Base-by-base conservation (phyloP, 2,329 filamentous ascomycete genomes). In the Beauveria sp. region DNA sequence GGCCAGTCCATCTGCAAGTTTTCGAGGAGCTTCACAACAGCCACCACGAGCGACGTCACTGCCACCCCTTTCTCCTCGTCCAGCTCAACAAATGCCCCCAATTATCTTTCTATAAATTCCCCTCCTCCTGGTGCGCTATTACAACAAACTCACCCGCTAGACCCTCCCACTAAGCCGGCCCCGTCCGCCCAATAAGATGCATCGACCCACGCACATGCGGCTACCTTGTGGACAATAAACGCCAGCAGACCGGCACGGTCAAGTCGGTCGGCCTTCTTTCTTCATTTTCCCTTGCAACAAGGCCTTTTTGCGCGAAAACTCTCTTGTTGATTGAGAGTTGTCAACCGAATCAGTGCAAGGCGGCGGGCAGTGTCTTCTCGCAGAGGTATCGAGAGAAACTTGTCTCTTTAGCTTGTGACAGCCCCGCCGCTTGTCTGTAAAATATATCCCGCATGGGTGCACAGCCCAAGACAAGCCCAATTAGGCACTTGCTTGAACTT, bases 201-300 rank as follows among this genome's bases (percentile, higher is more conserved):
- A 53, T 53, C 53, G 61, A 52, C 61, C 61, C 61, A 62, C 49
- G 61, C 61, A 62, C 61, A 62, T 62, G 61, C 61, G 49, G 54
- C 61, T 40, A 54, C n/a, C 26, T 26, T 53, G 49, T 60, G 58
- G 58, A 60, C 20, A 22, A 22, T 53, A 60, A 18, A 26, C 58
- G 49, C 58, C 48, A 34, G 38, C 46, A 51, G 38, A 51, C 28
- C 12, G 34, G 38, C 16, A 18, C 9, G 18, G n/a, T 12, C 46
- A 16, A 16, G 31, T 31, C 9, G 9, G 45, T 42, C 14, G 14
- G 34, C 14, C 22, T 52, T 20, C 1, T 52, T 20, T 5, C 2
- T 16, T 46, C 26, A 22, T 53, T 40, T 18, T 20, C 28, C 10
- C 1, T 49, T 49, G 12, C 10, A 22, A 31, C 16, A n/a, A n/a